Base-by-base conservation (phyloP, 257 asterid genomes). In the Scutellaria galericulata region DNA sequence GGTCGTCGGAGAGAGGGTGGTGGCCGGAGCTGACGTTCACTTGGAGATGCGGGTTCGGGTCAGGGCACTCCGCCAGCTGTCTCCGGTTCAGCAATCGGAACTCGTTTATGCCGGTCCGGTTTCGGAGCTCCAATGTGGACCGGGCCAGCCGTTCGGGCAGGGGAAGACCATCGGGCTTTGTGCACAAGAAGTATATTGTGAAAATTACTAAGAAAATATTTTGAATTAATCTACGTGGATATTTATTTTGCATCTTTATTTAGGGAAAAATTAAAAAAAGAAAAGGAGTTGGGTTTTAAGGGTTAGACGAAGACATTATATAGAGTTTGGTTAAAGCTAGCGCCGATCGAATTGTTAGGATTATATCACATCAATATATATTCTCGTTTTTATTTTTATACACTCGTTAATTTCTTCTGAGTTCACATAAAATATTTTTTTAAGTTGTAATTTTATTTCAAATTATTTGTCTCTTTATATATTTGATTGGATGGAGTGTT, bases 31-130 rank as follows among this genome's bases (percentile, higher is more conserved):
- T 66, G n/a, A 80, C 12, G 67, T 55, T 78, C 40, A 92, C 31
- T 22, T 81, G 66, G 52, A 89, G 63, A 74, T 79, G 80, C 45
- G 90, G 94, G 84, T 79, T 83, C 7, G 82, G 71, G 73, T 80
- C 83, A 44, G 81, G 82, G 74, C 98, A 92, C 3, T 52, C 11
- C 0, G 5, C 0, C 61, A 82, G 2, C 0, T n/a, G 4, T 52
- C 87, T 78, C 75, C 98, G 59, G 63, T 92, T 92, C 47, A 92
- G 41, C 0, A 87, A 46, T 15, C 96, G 93, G 47, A 92, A 89
- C 0, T 84, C 95, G 9, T 92, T 83, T 71, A 91, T 83, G 4
- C 84, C 88, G 0, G 96, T 91, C 78, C 85, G 85, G 74, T 87
- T 87, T 0, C 69, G 84, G 74, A 77, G 83, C 69, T 76, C 82